Percentiles rank a stretch among this genome's conserved stretches.
Conservation (phyloP, 2,329 filamentous ascomycete species). For the Boeremia exigua region DNA sequence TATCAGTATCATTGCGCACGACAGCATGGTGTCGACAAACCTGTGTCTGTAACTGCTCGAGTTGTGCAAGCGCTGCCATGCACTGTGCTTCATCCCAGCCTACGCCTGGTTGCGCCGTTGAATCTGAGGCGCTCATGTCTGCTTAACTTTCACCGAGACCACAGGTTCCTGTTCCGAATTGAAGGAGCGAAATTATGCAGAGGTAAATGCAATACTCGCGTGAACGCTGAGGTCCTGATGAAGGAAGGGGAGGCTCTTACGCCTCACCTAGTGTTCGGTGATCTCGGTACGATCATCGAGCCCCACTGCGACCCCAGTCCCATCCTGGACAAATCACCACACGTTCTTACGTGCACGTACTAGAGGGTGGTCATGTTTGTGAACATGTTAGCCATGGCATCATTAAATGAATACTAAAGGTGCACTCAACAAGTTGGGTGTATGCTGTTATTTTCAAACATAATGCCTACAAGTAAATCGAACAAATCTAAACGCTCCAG, state of each 20-base stretch:
- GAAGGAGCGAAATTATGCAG: not conserved
- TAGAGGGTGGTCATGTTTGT: too few species aligned
- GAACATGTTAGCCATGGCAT: too few species aligned
- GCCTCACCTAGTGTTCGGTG: constrained; percentile 16
- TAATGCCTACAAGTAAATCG: constrained; percentile 3
- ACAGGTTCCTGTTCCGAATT: not conserved
- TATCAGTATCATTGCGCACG: constrained; percentile 9
- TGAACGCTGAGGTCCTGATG: constrained; percentile 13
- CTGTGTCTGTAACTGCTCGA: constrained; percentile 53
- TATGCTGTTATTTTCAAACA: not conserved
- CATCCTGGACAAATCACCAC: not conserved
- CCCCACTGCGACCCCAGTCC: constrained; percentile 2
- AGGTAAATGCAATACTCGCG: constrained; percentile 1
- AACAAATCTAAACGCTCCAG: constrained; percentile 14
- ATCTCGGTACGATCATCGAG: constrained; percentile 12
- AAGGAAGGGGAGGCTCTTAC: not conserved
- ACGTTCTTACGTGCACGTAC: constrained; percentile 25
- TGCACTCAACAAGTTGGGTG: not conserved
- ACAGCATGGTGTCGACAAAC: constrained; percentile 27
- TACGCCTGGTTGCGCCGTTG: constrained; percentile 22
- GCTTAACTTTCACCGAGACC: not conserved
- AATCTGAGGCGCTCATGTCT: constrained; percentile 26
- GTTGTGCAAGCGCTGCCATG: constrained; percentile 51
- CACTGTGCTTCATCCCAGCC: constrained; percentile 50
- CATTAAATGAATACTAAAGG: not conserved